These are phyloP conservation scores for Rhodotorula diobovata DNA, from an alignment of 768 basidiomycete genomes.

Conservation along the genomic window DNA sequence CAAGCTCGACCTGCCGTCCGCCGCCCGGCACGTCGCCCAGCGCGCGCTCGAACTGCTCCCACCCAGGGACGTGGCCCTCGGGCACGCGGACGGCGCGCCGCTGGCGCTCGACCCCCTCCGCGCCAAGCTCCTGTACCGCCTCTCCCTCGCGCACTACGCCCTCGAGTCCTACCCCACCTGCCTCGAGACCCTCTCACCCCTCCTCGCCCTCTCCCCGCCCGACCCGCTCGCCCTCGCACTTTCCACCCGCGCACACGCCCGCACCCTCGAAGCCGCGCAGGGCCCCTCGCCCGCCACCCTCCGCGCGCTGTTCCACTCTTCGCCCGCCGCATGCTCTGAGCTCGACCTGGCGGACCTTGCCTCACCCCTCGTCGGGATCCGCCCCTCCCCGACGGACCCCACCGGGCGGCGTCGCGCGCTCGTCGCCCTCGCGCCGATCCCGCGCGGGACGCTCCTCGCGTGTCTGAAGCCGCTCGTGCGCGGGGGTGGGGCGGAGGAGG, in stretches of 20 bases:
- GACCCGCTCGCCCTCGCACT: not conserved
- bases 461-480: not conserved
- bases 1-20: too few species aligned
- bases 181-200: conserved; percentile 22
- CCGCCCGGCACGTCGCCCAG: not conserved
- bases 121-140: conserved; percentile 9
- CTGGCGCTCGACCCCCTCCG: not conserved
- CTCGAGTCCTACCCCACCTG: conserved; percentile 51
- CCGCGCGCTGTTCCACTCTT: not conserved
- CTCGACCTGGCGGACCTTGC: not conserved
- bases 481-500: not conserved
- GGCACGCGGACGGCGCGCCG: too few species aligned
- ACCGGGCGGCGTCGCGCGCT: not conserved
- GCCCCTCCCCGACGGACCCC: not conserved
- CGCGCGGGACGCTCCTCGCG: conserved; percentile 1
- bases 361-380: not conserved
- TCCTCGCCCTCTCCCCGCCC: conserved; percentile 17
- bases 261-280: not conserved
- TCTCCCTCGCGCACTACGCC: conserved; percentile 54
- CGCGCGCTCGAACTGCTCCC: conserved; percentile 5
- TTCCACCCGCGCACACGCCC: conserved; percentile 5
- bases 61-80: not conserved
- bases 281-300: not conserved
- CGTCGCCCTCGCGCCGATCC: not conserved
- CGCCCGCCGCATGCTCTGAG: not conserved